Percentiles rank a stretch among this genome's conserved stretches.
Evolutionary conservation across 805 yeast species (phyloP).

Genomic region (Zygotorulaspora sp.): DNA sequence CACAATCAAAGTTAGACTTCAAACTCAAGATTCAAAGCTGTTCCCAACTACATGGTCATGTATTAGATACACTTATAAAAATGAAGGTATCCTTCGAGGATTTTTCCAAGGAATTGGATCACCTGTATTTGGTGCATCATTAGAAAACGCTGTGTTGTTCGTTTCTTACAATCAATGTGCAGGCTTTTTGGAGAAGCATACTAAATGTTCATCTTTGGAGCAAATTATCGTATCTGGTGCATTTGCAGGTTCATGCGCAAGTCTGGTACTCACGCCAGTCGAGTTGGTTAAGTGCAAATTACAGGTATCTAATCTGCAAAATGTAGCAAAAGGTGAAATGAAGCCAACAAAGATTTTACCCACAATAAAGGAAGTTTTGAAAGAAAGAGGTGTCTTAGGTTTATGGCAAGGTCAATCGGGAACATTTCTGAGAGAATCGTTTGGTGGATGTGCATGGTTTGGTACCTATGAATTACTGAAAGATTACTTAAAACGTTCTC

Average conservation of each 20-base stretch:
- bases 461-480: conserved; percentile 72
- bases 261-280: conserved; percentile 84
- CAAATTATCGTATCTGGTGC: conserved; percentile 67
- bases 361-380: conserved; percentile 41
- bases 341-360: conserved; percentile 35
- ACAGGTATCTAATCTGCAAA: conserved; percentile 53
- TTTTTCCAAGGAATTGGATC: conserved; percentile 75
- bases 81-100: conserved; percentile 69
- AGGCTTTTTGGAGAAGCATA: conserved; percentile 31
- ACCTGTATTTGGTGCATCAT: conserved; percentile 85
- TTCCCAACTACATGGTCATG: conserved; percentile 63
- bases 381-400: conserved; percentile 58
- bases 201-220: conserved; percentile 36
- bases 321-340: conserved; percentile 34
- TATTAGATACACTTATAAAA: conserved; percentile 51
- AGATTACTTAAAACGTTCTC: conserved; percentile 29
- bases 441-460: conserved; percentile 94
- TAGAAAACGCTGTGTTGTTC: conserved; percentile 80
- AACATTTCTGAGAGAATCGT: conserved; percentile 75
- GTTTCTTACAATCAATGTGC: conserved; percentile 54
- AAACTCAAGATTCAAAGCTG: conserved; percentile 60
- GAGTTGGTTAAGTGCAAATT: conserved; percentile 84
- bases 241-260: conserved; percentile 74
- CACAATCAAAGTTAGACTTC: conserved; percentile 83
- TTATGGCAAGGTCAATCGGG: conserved; percentile 86